phyloP scores from a whole-genome alignment of 192 early-diverging fungal species.

The Pilobolus umbonatus region DNA sequence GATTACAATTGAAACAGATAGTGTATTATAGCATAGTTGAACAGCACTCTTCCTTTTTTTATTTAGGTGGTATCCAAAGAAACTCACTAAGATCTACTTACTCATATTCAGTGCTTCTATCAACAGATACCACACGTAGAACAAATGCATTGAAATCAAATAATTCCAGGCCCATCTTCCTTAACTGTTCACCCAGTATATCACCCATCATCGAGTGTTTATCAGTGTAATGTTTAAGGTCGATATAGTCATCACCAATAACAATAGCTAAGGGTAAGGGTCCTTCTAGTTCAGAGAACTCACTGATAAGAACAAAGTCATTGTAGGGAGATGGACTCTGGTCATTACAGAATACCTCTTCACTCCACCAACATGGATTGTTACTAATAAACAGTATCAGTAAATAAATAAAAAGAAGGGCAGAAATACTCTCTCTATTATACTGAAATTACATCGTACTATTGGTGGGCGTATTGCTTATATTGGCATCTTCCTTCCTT shows the following conservation, averaged over 20 bases:
- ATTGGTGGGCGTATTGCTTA: no score
- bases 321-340: conserved; percentile 11
- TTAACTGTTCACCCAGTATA: not conserved
- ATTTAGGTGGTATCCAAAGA: not conserved
- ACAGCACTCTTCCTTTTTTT: no score
- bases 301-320: conserved; percentile 50
- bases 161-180: conserved; percentile 14
- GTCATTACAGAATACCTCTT: conserved; percentile 11
- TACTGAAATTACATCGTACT: no score
- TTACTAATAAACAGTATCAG: no score
- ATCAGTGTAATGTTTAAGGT: conserved; percentile 18
- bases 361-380: conserved; percentile 30
- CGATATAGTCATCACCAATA: conserved; percentile 16
- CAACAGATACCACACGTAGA: conserved; percentile 41
- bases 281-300: conserved; percentile 51
- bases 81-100: conserved; percentile 1
- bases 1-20: no score
- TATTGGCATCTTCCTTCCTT: no score
- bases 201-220: not conserved
- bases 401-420: not conserved
- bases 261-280: conserved; percentile 45
- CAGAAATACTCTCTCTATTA: not conserved
- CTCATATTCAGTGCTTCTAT: conserved; percentile 28
- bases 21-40: no score
- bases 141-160: conserved; percentile 52